Evolutionary conservation across 208 protist species (phyloP).

Genomic region (Acanthamoeba quina): DNA sequence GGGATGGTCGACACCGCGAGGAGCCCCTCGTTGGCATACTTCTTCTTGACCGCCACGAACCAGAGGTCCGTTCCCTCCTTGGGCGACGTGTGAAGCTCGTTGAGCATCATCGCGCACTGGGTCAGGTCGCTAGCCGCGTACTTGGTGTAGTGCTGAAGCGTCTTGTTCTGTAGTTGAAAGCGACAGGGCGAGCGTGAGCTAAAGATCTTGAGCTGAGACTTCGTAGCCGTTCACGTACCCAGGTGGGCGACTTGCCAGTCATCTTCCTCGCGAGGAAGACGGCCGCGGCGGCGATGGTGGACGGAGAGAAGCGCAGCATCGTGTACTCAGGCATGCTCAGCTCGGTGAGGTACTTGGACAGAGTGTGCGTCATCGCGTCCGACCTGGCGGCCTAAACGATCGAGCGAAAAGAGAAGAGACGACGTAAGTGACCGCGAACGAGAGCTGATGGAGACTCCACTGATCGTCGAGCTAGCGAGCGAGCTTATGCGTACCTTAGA

Average conservation of each 20-base stretch:
- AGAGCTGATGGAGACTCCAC: neutral
- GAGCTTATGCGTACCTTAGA: conserved; percentile 6
- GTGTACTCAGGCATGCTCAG: conserved; percentile 80
- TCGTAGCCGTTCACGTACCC: neutral
- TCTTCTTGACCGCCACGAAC: conserved; percentile 56
- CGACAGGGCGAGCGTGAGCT: neutral
- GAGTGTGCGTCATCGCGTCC: conserved; percentile 50
- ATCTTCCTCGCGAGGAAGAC: conserved; percentile 80
- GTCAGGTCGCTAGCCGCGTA: neutral
- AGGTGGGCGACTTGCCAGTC: conserved; percentile 51
- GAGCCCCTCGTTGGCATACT: conserved; percentile 60
- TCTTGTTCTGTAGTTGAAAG: conserved; percentile 44
- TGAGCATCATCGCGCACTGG: conserved; percentile 23
- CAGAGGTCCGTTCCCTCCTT: conserved; percentile 25
- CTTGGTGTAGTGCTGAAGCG: conserved; percentile 65
- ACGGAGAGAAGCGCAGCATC: conserved; percentile 81
- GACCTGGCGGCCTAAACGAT: conserved; percentile 18
- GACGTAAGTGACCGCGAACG: neutral
- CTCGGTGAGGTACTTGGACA: conserved; percentile 81
- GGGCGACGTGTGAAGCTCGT: conserved; percentile 25
- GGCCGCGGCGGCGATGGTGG: conserved; percentile 83
- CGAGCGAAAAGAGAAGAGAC: neutral
- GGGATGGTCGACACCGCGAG: conserved; percentile 35
- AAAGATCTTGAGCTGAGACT: neutral
- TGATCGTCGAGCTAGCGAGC: neutral